Conservation (phyloP, 192 early-diverging fungal genomes). For the Podila clonocystis region DNA sequence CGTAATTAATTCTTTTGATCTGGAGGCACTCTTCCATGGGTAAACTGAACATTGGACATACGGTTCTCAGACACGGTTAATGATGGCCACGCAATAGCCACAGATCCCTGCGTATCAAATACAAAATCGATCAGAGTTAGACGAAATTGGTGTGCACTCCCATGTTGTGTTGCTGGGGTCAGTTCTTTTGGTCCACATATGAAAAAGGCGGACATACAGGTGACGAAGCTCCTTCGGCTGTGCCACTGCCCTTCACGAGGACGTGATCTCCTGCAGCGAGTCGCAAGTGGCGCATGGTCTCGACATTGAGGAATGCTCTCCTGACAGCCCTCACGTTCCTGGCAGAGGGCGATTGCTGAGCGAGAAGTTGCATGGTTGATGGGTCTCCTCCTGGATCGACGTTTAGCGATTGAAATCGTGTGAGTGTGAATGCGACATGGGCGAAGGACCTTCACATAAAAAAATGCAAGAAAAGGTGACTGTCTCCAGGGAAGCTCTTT, state of each 20-base stretch:
- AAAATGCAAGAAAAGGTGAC: too few relatives aligned
- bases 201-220: neutral
- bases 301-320: slow-evolving; percentile 52
- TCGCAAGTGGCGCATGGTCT: slow-evolving; percentile 40
- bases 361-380: slow-evolving; percentile 41
- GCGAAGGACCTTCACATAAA: too few relatives aligned
- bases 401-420: too few relatives aligned
- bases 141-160: neutral
- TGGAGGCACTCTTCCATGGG: neutral
- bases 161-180: neutral
- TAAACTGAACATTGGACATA: slow-evolving; percentile 25
- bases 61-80: slow-evolving; percentile 49
- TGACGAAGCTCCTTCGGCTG: neutral
- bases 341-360: slow-evolving; percentile 46
- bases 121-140: neutral
- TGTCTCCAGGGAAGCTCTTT: too few relatives aligned
- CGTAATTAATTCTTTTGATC: neutral
- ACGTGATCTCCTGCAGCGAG: slow-evolving; percentile 51
- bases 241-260: slow-evolving; percentile 13
- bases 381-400: too few relatives aligned
- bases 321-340: slow-evolving; percentile 47
- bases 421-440: too few relatives aligned
- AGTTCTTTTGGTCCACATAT: neutral
- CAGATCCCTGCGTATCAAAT: slow-evolving; percentile 30
- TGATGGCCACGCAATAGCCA: slow-evolving; percentile 70